These are phyloP conservation scores for Metahyphopichia silvanorum DNA, from an alignment of 805 yeast genomes.

Conservation along the genomic window DNA sequence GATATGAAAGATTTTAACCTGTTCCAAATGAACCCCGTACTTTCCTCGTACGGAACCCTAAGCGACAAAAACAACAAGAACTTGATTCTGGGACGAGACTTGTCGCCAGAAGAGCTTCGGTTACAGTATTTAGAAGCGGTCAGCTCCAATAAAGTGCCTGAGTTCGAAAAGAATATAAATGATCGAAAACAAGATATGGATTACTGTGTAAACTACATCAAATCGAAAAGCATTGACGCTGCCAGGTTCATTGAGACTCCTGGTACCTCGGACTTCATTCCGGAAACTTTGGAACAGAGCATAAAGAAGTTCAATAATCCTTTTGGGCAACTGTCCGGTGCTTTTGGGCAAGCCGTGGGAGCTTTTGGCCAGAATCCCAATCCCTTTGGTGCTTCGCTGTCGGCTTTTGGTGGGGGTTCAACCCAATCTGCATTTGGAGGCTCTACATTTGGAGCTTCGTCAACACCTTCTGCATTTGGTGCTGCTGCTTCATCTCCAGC, in stretches of 20 bases:
- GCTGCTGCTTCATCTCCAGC: conserved; percentile 2
- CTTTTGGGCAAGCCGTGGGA: conserved; percentile 8
- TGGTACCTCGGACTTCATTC: conserved; percentile 18
- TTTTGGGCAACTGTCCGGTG: conserved; percentile 10
- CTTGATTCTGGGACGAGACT: conserved; percentile 49
- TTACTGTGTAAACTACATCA: conserved; percentile 35
- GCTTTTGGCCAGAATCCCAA: conserved; percentile 7
- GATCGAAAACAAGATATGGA: conserved; percentile 48
- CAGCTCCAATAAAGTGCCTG: conserved; percentile 28
- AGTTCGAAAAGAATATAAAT: conserved; percentile 37
- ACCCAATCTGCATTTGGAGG: conserved; percentile 7
- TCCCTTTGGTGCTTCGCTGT: conserved; percentile 8
- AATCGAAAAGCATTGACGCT: conserved; percentile 43
- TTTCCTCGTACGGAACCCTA: conserved; percentile 49
- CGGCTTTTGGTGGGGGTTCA: conserved; percentile 5
- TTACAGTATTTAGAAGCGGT: conserved; percentile 43
- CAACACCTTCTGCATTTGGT: conserved; percentile 3
- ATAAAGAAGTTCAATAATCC: conserved; percentile 16
- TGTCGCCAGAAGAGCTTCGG: conserved; percentile 53
- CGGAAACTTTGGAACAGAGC: conserved; percentile 24
- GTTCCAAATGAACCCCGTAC: conserved; percentile 27
- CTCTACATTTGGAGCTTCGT: not conserved
- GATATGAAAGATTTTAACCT: conserved; percentile 17
- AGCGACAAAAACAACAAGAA: conserved; percentile 44
- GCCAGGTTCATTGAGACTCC: conserved; percentile 46